Percentiles rank a stretch among this genome's conserved stretches.
These are phyloP conservation scores for Diaporthe ampelina DNA, from an alignment of 2,329 filamentous ascomycete species.

Conservation along the genomic window DNA sequence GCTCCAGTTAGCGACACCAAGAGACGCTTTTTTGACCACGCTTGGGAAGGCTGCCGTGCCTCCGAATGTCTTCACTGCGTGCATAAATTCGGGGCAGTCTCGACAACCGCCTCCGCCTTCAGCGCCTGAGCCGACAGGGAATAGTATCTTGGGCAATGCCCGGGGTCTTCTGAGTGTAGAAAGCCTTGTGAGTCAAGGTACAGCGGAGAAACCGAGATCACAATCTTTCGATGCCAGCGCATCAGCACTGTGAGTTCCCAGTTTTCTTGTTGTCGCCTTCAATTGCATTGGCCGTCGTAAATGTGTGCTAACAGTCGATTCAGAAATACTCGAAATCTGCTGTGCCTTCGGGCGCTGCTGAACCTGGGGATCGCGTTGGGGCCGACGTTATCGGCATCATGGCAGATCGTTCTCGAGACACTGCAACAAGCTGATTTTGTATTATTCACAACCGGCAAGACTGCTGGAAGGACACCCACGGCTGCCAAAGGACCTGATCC, in stretches of 20 bases:
- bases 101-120: conserved; percentile 61
- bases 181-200: conserved; percentile 71
- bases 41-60: conserved; percentile 94
- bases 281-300: not conserved
- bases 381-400: conserved; percentile 85
- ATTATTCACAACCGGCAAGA: conserved; percentile 74
- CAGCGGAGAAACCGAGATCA: conserved; percentile 71
- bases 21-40: conserved; percentile 95
- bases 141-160: conserved; percentile 77
- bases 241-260: conserved; percentile 62
- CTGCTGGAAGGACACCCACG: conserved; percentile 65
- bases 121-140: conserved; percentile 61
- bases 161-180: conserved; percentile 82
- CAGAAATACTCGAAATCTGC: conserved; percentile 84
- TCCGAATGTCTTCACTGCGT: conserved; percentile 78
- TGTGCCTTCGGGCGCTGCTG: conserved; percentile 91
- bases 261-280: not conserved
- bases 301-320: not conserved
- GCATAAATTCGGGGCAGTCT: conserved; percentile 63
- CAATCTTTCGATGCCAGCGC: conserved; percentile 67
- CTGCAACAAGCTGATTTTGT: conserved; percentile 94
- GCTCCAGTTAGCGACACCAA: conserved; percentile 84
- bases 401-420: conserved; percentile 92
- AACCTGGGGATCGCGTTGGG: conserved; percentile 96
- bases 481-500: conserved; percentile 61